Base-by-base conservation (phyloP, 2,329 filamentous ascomycete genomes). In the Fusarium sp. region DNA sequence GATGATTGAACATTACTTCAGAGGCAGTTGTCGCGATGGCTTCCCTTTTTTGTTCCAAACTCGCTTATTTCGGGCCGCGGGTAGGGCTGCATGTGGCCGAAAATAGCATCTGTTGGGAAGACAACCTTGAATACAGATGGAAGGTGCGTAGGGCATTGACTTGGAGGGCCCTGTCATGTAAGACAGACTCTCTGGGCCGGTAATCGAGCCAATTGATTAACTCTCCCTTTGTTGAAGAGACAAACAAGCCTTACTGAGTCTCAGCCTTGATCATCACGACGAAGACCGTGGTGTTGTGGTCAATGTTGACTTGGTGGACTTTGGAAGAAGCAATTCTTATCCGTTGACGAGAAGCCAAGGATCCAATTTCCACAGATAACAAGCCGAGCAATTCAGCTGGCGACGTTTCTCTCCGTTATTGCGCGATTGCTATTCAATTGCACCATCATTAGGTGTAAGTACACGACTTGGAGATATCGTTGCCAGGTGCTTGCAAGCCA, bases 371-470 rank as follows among this genome's bases (percentile, higher is more conserved):
- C 44, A 29, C n/a, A 29, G 44, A 29, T 27, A 27, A 11, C 5
- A 5, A 27, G 14, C 14, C 8, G 44, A 16, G 23, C 3, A 25
- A 49, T 25, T 55, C 20, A 51, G 57, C 46, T 72, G 60, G 62
- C 67, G 67, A 70, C 27, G 60, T 64, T 72, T 58, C 25, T 36
- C 55, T 50, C 49, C 10, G 53, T 42, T 64, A 67, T 72, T 62
- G 50, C 67, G 70, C 65, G 23, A 72, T 72, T 60, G 4, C 18
- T 25, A 31, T 33, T 66, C 42, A 58, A 72, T 49, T 65, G 56
- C 61, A 54, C 56, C 56, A 67, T 69, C 49, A 2, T 6, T n/a
- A 44, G 36, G 31, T 61, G 42, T 57, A 60, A 66, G 65, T 40
- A 36, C 18, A 53, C 18, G 31, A 20, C 13, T 25, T n/a, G 18